Evolutionary conservation across 2,329 filamentous ascomycete genomes (phyloP).

Genomic region (Trichocomaceae sp.): DNA sequence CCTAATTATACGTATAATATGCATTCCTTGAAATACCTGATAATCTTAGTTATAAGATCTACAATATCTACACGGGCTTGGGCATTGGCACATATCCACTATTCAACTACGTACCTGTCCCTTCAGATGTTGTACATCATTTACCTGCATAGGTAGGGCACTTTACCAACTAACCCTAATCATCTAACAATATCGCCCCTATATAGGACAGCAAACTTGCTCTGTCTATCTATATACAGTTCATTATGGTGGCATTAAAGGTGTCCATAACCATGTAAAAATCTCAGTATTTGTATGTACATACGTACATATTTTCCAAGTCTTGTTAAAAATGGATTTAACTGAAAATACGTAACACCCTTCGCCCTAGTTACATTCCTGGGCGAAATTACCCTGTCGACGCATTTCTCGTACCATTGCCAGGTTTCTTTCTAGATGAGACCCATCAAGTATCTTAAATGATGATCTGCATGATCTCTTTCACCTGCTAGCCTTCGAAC

Average conservation of each 20-base stretch:
- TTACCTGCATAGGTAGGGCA: neutral
- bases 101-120: neutral
- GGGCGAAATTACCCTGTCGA: constrained; percentile 1
- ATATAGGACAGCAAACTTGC: no score
- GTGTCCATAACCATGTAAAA: no score
- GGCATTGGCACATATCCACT: neutral
- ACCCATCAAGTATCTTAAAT: neutral
- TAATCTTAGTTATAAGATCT: neutral
- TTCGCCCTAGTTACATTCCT: constrained; percentile 1
- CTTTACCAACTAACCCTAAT: neutral
- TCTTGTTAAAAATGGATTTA: no score
- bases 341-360: no score
- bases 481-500: neutral
- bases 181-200: neutral
- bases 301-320: no score
- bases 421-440: neutral
- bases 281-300: no score
- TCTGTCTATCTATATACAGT: no score
- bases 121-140: neutral
- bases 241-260: no score
- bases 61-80: neutral
- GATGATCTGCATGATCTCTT: neutral
- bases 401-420: neutral
- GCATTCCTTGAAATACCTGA: neutral
- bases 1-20: no score